Evolutionary conservation across 306 rosid genomes (phyloP).

Genomic region (Gastrolobium bilobum): DNA sequence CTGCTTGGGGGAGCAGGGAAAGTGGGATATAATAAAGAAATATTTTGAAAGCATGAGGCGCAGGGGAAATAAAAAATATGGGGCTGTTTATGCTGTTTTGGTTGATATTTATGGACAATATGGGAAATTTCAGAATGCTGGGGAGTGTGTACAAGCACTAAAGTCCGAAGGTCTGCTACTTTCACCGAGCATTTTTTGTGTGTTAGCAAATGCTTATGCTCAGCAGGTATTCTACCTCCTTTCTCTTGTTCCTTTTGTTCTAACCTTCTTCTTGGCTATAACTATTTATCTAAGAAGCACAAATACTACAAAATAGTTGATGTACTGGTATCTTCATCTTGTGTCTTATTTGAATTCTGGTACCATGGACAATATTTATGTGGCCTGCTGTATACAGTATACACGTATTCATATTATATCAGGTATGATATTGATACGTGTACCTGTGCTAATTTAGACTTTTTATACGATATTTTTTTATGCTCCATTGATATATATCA

Average conservation of each 20-base stretch:
- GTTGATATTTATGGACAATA: slow-evolving; percentile 85
- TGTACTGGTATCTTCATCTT: not conserved
- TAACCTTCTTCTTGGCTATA: not conserved
- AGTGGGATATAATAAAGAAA: slow-evolving; percentile 70
- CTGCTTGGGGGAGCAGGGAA: slow-evolving; percentile 80
- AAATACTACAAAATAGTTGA: not conserved
- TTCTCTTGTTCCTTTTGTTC: slow-evolving; percentile 9
- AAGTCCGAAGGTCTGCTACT: slow-evolving; percentile 68
- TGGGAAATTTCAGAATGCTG: slow-evolving; percentile 72
- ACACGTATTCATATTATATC: not conserved
- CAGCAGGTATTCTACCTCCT: slow-evolving; percentile 65
- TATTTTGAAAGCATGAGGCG: slow-evolving; percentile 68
- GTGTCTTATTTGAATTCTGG: not conserved
- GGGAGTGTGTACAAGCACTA: slow-evolving; percentile 68
- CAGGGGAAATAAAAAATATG: slow-evolving; percentile 63
- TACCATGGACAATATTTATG: not conserved
- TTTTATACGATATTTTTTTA: no score
- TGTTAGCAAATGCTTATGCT: slow-evolving; percentile 82
- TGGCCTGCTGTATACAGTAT: not conserved
- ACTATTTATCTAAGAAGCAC: not conserved
- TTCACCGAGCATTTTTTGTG: slow-evolving; percentile 69
- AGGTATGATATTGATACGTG: not conserved
- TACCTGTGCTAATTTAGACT: not conserved
- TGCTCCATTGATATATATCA: no score
- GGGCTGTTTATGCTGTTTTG: slow-evolving; percentile 68